phyloP scores from a whole-genome alignment of 31 red algal species.

The Odonthalia washingtoniensis region DNA sequence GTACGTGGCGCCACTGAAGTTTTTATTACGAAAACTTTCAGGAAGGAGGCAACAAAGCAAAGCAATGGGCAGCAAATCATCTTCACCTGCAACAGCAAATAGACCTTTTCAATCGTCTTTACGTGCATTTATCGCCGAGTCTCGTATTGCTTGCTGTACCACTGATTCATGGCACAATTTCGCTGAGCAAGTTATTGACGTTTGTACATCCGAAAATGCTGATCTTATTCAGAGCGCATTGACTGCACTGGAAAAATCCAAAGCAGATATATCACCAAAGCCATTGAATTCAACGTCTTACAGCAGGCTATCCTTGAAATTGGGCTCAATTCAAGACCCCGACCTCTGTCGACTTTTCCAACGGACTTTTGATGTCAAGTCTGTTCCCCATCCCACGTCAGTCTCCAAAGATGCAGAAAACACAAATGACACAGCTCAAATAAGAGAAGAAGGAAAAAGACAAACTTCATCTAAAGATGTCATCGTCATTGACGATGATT shows the following conservation, averaged over 20 bases:
- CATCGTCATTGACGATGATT: neutral
- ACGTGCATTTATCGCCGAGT: neutral
- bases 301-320: too few species aligned
- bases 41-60: too few species aligned
- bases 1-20: too few species aligned
- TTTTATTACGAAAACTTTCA: too few species aligned
- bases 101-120: neutral
- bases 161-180: neutral
- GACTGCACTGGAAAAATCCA: neutral
- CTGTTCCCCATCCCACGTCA: too few species aligned
- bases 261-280: neutral
- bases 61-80: too few species aligned
- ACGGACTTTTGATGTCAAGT: too few species aligned
- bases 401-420: too few species aligned
- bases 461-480: neutral
- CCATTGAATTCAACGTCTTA: neutral
- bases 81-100: too few species aligned
- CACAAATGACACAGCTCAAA: too few species aligned
- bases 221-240: neutral
- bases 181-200: neutral
- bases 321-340: too few species aligned
- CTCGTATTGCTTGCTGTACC: neutral
- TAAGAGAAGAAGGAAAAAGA: neutral
- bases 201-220: neutral
- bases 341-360: too few species aligned